phyloP scores from a whole-genome alignment of 2,329 filamentous ascomycete species.

The Alternaria gansuensis region DNA sequence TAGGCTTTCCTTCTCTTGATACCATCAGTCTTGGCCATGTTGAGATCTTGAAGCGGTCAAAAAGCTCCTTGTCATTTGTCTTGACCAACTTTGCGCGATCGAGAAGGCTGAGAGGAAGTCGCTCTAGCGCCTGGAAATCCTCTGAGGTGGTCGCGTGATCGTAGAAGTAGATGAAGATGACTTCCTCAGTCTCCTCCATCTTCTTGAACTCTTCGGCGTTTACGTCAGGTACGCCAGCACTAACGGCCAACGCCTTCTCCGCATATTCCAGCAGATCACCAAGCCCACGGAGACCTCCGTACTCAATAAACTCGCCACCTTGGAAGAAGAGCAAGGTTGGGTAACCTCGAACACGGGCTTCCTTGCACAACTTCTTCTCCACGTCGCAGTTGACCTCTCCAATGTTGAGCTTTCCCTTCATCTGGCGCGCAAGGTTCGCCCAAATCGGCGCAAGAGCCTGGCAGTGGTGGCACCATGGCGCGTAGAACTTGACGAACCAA shows the following conservation, averaged over 20 bases:
- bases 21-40: slow-evolving; percentile 96
- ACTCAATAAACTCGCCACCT: slow-evolving; percentile 90
- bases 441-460: slow-evolving; percentile 91
- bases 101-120: slow-evolving; percentile 85
- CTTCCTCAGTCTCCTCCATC: slow-evolving; percentile 91
- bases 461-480: slow-evolving; percentile 96
- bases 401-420: slow-evolving; percentile 88
- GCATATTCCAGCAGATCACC: slow-evolving; percentile 90
- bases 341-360: slow-evolving; percentile 79
- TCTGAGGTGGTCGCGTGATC: slow-evolving; percentile 93
- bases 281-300: slow-evolving; percentile 87
- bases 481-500: slow-evolving; percentile 99
- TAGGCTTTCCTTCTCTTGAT: slow-evolving; percentile 85
- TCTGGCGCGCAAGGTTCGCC: slow-evolving; percentile 87
- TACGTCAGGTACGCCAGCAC: slow-evolving; percentile 80
- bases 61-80: slow-evolving; percentile 79
- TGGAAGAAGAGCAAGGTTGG: slow-evolving; percentile 94
- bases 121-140: slow-evolving; percentile 88
- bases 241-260: slow-evolving; percentile 82
- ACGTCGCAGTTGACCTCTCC: slow-evolving; percentile 95
- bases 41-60: slow-evolving; percentile 88
- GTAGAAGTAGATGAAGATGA: slow-evolving; percentile 97
- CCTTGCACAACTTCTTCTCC: slow-evolving; percentile 89
- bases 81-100: slow-evolving; percentile 93
- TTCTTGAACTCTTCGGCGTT: slow-evolving; percentile 78